phyloP scores from a whole-genome alignment of 2,329 filamentous ascomycete species.

The Talaromyces rugulosus region DNA sequence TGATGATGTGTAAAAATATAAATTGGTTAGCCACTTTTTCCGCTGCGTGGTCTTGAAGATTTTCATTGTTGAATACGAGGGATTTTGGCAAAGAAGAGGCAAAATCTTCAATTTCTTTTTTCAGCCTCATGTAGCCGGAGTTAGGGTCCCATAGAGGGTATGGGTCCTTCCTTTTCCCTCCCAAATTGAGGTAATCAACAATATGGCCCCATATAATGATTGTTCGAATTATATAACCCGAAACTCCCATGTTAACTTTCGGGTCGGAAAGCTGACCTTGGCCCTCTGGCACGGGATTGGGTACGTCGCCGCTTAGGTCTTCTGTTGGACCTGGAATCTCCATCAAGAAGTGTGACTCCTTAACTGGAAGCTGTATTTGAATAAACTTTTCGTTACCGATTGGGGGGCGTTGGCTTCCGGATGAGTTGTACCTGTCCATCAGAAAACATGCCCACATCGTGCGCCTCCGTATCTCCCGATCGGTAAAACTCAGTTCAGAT shows the following conservation, averaged over 20 bases:
- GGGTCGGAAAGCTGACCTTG: conserved; percentile 63
- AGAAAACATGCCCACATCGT: conserved; percentile 98
- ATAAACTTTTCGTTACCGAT: conserved; percentile 88
- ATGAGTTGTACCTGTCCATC: conserved; percentile 97
- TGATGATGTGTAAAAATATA: conserved; percentile 82
- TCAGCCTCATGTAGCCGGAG: conserved; percentile 71
- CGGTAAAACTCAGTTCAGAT: conserved; percentile 75
- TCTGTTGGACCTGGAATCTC: conserved; percentile 88
- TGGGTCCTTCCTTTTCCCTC: conserved; percentile 73
- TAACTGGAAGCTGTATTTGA: conserved; percentile 84
- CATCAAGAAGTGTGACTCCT: conserved; percentile 83
- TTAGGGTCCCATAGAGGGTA: conserved; percentile 75
- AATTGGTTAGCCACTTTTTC: conserved; percentile 88
- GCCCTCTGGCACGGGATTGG: conserved; percentile 58
- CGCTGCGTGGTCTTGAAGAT: conserved; percentile 76
- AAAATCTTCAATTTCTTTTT: conserved; percentile 67
- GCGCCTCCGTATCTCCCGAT: conserved; percentile 84
- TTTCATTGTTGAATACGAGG: conserved; percentile 74
- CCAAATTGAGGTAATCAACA: conserved; percentile 84
- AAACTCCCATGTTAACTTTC: conserved; percentile 86
- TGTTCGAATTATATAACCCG: conserved; percentile 80
- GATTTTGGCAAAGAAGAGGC: conserved; percentile 63
- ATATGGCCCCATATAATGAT: conserved; percentile 88
- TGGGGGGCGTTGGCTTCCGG: conserved; percentile 84
- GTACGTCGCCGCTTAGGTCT: conserved; percentile 67